Evolutionary conservation across 2,329 filamentous ascomycete genomes (phyloP), one percentile per base, ranked within the genome.

Genomic region (Arachnomyces sp.): DNA sequence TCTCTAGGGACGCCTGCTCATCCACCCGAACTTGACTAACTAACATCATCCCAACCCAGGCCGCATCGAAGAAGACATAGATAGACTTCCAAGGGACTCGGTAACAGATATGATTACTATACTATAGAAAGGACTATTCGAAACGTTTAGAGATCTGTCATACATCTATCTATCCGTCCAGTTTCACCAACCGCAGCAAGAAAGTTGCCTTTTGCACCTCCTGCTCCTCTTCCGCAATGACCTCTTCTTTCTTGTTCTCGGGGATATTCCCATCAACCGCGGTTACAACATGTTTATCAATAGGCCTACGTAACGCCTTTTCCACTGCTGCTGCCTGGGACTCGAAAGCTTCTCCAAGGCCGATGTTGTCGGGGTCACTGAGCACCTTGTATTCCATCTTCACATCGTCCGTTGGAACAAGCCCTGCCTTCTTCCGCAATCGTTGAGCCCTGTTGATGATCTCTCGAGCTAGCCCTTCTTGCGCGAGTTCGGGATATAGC

Each of bases 361-460:
- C 86, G 43, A 89, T 73, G 33, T 77, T 74, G 2, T 92, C 84
- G 0, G 85, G 84, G 56, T 94, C 88, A 6, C 77, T 74, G 36
- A 93, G 66, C 4, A 96, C 79, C 43, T 73, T 74, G 67, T 94
- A 96, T 62, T 93, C 84, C 84, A 98, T 94, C 67, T 83, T 85
- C 47, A 98, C 81, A 57, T 96, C 92, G 57, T 98, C 92, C 0
- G 90, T 96, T 1, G 88, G 80, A 48, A 89, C 79, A 38, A 98
- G 72, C 1, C 87, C 87, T 6, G 89, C 89, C 70, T 92, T 92
- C 77, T 98, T 98, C 49, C 92, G 81, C 47, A 96, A 72, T 50
- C 85, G 78, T 67, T 98, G 92, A 15, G 98, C 84, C 31, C 90
- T 81, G 62, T 94, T 84, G 69, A 98, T 84, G 49, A 98, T 82